A percentile compares a stretch with the other conserved stretches of the same genome.
Conservation (phyloP, 805 yeast genomes). For the Pichia californica region DNA sequence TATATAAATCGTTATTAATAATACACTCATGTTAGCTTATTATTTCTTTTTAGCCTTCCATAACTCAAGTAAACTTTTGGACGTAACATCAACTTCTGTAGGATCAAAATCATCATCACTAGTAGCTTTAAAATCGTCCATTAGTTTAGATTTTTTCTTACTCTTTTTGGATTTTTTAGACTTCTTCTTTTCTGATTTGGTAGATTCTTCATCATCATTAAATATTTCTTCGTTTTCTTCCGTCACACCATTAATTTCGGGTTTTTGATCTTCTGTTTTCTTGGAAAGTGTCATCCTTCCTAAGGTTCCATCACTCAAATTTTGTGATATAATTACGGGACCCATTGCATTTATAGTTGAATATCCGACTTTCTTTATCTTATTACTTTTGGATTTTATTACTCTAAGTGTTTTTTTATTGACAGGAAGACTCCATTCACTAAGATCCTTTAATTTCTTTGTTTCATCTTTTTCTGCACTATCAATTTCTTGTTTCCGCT, state of each 20-base stretch:
- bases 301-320: background rate
- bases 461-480: slow-evolving; percentile 24
- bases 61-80: slow-evolving; percentile 10
- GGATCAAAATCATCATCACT: slow-evolving; percentile 3
- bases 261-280: background rate
- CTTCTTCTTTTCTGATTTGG: slow-evolving; percentile 2
- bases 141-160: slow-evolving; percentile 4
- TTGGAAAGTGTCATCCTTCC: slow-evolving; percentile 1
- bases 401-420: slow-evolving; percentile 22
- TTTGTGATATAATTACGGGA: background rate
- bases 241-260: slow-evolving; percentile 2
- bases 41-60: slow-evolving; percentile 13
- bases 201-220: background rate
- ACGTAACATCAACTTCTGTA: slow-evolving; percentile 5
- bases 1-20: too few relatives aligned
- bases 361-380: slow-evolving; percentile 25
- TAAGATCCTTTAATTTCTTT: slow-evolving; percentile 39
- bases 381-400: slow-evolving; percentile 14
- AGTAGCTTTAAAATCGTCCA: slow-evolving; percentile 3
- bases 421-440: slow-evolving; percentile 46
- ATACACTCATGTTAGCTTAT: background rate
- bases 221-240: background rate
- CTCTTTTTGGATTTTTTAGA: background rate
- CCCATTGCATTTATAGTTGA: slow-evolving; percentile 16
- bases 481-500: slow-evolving; percentile 24